Evolutionary conservation across 768 basidiomycete genomes (phyloP).

Genomic region (Nidularia sp.): DNA sequence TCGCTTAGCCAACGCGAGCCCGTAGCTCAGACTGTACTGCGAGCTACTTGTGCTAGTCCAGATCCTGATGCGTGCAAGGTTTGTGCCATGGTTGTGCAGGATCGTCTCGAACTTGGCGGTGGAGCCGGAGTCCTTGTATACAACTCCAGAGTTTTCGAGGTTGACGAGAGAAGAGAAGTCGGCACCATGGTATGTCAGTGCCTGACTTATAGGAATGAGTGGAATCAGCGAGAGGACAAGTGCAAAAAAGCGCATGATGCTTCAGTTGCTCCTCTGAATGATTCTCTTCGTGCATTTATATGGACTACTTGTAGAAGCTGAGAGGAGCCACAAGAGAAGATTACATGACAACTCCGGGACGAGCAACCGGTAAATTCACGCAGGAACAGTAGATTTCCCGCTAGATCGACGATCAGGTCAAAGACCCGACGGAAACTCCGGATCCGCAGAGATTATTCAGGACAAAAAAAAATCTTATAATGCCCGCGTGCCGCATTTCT

Average conservation of each 20-base stretch:
- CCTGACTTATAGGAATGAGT: slow-evolving; percentile 18
- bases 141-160: slow-evolving; percentile 44
- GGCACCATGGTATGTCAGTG: slow-evolving; percentile 47
- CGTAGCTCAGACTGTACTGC: slow-evolving; percentile 48
- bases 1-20: slow-evolving; percentile 49
- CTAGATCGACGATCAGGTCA: too few species aligned
- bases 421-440: too few species aligned
- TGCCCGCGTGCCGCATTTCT: too few species aligned
- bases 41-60: slow-evolving; percentile 57
- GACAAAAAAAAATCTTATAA: too few species aligned
- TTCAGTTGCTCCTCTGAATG: not conserved
- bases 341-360: too few species aligned
- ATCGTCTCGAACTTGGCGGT: slow-evolving; percentile 46
- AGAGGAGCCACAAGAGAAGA: too few species aligned
- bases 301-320: not conserved
- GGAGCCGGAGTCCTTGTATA: slow-evolving; percentile 35
- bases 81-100: slow-evolving; percentile 47
- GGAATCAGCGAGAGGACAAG: slow-evolving; percentile 12
- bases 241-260: slow-evolving; percentile 17
- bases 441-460: too few species aligned
- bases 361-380: too few species aligned
- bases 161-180: slow-evolving; percentile 53
- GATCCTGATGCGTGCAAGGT: slow-evolving; percentile 54
- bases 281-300: not conserved
- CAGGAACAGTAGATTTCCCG: too few species aligned